Percentiles rank a stretch among this genome's conserved stretches.
Conservation (phyloP, 164 flowering plant species). For the Macadamia integrifolia region DNA sequence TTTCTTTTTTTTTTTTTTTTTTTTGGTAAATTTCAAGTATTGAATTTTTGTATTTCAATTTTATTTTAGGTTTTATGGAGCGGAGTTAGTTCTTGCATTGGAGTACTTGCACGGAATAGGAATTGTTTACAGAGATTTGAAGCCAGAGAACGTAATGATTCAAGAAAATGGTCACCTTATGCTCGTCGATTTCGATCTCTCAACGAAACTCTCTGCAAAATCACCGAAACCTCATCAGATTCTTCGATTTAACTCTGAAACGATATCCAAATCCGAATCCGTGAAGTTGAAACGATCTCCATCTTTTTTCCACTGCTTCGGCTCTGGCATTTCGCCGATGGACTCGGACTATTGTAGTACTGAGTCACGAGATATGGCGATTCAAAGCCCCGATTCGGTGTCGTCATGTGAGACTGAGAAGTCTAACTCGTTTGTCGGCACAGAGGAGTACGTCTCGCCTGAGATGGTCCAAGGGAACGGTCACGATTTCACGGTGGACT, state of each 20-base stretch:
- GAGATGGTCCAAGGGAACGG: constrained; percentile 69
- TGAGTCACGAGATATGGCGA: constrained; percentile 3
- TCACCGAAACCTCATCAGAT: constrained; percentile 19
- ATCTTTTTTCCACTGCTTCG: constrained; percentile 16
- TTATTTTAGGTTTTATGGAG: constrained; percentile 64
- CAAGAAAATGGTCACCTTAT: constrained; percentile 80
- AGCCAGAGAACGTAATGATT: constrained; percentile 82
- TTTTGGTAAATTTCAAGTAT: not conserved
- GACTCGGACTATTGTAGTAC: constrained; percentile 16
- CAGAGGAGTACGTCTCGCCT: constrained; percentile 94
- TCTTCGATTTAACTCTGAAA: not conserved
- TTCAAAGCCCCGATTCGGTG: not conserved
- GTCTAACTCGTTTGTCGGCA: constrained; percentile 93
- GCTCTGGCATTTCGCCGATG: constrained; percentile 28
- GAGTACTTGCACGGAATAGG: constrained; percentile 73
- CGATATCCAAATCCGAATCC: not conserved
- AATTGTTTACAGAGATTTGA: constrained; percentile 83
- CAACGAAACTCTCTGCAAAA: constrained; percentile 44
- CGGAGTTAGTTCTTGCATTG: constrained; percentile 77
- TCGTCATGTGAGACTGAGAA: constrained; percentile 32
- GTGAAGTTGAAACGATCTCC: constrained; percentile 20
- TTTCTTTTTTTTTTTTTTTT: not conserved
- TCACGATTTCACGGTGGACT: constrained; percentile 81
- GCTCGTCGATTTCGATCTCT: constrained; percentile 91
- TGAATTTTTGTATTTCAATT: not conserved